A percentile compares a stretch with the other conserved stretches of the same genome.
phyloP scores from a whole-genome alignment of 257 asterid species.

The Datura wrightii region DNA sequence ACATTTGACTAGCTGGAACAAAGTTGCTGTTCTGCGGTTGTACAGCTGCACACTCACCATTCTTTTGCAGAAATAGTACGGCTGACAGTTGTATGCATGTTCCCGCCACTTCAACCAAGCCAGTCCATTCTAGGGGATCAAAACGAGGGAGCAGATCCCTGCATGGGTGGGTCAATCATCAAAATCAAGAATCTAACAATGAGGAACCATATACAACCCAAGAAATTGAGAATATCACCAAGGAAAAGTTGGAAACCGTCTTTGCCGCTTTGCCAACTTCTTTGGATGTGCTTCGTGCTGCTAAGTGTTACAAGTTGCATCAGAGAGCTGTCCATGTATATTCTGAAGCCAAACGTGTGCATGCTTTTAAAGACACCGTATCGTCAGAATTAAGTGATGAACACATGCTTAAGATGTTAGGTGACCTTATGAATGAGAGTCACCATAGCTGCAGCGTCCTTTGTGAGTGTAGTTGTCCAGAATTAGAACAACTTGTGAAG shows the following conservation, averaged over 20 bases:
- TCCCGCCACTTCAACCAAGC: too few relatives aligned
- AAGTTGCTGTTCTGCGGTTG: too few relatives aligned
- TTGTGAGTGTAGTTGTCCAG: slow-evolving; percentile 92
- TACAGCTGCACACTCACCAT: too few relatives aligned
- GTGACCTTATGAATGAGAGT: slow-evolving; percentile 92
- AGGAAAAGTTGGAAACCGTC: slow-evolving; percentile 57
- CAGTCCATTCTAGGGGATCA: too few relatives aligned
- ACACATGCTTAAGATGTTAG: slow-evolving; percentile 82
- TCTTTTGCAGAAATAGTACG: too few relatives aligned
- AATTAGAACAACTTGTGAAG: slow-evolving; percentile 89
- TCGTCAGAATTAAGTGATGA: slow-evolving; percentile 75
- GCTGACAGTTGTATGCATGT: too few relatives aligned
- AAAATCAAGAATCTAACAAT: not conserved
- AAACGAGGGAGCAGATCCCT: too few relatives aligned
- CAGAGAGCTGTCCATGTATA: slow-evolving; percentile 97
- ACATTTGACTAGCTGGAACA: too few relatives aligned
- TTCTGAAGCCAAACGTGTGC: slow-evolving; percentile 92
- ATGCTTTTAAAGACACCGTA: slow-evolving; percentile 82
- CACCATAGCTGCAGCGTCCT: slow-evolving; percentile 91
- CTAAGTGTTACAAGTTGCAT: slow-evolving; percentile 77
- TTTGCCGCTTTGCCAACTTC: slow-evolving; percentile 85
- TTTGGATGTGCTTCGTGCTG: slow-evolving; percentile 81
- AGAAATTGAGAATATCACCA: slow-evolving; percentile 70
- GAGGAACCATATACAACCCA: slow-evolving; percentile 76
- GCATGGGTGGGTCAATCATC: too few relatives aligned